Base-by-base conservation (phyloP, 768 basidiomycete genomes). In the Boletus insuetus region DNA sequence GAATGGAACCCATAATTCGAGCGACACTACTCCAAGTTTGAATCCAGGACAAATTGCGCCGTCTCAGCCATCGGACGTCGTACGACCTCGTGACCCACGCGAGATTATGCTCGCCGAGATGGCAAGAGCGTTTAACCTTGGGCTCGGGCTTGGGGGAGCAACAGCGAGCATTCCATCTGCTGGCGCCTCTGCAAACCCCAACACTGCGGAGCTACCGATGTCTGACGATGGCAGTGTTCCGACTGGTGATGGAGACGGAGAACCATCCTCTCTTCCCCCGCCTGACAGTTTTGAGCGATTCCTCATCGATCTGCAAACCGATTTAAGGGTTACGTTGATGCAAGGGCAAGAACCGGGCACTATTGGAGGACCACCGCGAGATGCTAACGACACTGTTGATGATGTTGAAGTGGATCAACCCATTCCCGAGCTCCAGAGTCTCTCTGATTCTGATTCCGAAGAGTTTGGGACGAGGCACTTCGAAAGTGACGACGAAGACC, bases 231-330 rank as follows among this genome's bases (percentile, higher is more conserved):
- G 20, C 3, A 54, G 53, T 46, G 49, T 11, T 31, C 31, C 11
- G 13, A 24, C 53, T 26, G 51, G 54, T 24, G 67, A 54, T 12
- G 51, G 56, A 48, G 56, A 65, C 2, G 46, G 46, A 35, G 61
- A 59, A 53, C 52, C 56, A 29, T n/a, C 61, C 6, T 49, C 66
- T 0, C 57, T 69, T 13, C 78, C 81, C 9, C 71, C 76, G 0
- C 87, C 87, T 62, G 86, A 85, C 55, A 86, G 84, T 63, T 93
- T 93, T 62, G 90, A 92, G 64, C 79, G 87, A 29, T 93, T 93
- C 75, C 72, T 93, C 59, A 73, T 89, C 43, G 89, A 92, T 69
- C 64, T 92, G 50, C 91, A 92, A 69, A 73, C 78, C 17, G 91
- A 92, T 68, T 72, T 93, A 51, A 74, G 91, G 52, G 70, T 75